phyloP scores from a whole-genome alignment of 495 filamentous ascomycete genomes.

The Lentithecium fluviatile region DNA sequence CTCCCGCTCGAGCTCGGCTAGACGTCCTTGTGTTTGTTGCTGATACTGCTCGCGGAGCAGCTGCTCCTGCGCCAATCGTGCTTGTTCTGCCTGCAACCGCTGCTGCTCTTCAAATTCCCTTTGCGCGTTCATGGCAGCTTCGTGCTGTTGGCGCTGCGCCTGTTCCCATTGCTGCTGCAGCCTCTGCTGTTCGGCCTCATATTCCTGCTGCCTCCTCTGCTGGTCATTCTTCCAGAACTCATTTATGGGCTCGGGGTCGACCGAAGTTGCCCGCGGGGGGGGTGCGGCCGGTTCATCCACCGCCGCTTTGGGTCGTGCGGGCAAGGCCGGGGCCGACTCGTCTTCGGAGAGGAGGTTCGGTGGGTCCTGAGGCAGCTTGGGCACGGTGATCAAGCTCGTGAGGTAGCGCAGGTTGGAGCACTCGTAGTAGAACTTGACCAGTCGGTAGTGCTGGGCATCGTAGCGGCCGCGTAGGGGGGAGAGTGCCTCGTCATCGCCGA shows the following conservation, averaged over 20 bases:
- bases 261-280: constrained; percentile 54
- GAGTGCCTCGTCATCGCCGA: constrained; percentile 92
- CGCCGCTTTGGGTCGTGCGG: constrained; percentile 71
- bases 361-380: constrained; percentile 88
- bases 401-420: constrained; percentile 96
- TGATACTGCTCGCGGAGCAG: constrained; percentile 81
- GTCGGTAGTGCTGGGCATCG: constrained; percentile 90
- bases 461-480: constrained; percentile 84
- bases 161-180: constrained; percentile 78
- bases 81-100: constrained; percentile 80
- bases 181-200: constrained; percentile 85
- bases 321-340: constrained; percentile 71
- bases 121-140: constrained; percentile 78
- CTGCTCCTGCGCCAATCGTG: constrained; percentile 85
- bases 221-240: constrained; percentile 98
- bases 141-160: constrained; percentile 74
- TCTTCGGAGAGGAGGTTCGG: constrained; percentile 79
- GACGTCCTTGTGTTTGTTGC: constrained; percentile 85
- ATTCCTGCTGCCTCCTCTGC: constrained; percentile 84
- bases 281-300: constrained; percentile 64
- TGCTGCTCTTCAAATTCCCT: constrained; percentile 95
- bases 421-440: constrained; percentile 98
- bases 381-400: constrained; percentile 92
- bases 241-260: constrained; percentile 91
- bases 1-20: constrained; percentile 92